phyloP scores from a whole-genome alignment of 805 yeast genomes.

The Wickerhamomyces chambardii region DNA sequence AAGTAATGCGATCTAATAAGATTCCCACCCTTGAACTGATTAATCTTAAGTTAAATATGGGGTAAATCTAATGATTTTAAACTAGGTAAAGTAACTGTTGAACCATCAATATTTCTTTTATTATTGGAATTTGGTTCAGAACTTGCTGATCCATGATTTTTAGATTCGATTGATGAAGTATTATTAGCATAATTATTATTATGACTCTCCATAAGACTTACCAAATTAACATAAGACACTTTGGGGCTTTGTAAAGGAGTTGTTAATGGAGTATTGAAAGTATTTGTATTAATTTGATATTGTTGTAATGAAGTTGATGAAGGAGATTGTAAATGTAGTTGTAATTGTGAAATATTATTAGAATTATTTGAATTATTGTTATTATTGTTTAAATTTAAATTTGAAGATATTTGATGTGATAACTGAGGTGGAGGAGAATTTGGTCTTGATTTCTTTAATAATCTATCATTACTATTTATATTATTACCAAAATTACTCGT shows the following conservation, averaged over 20 bases:
- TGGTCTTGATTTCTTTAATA: slow-evolving; percentile 34
- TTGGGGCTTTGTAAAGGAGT: slow-evolving; percentile 43
- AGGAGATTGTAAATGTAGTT: too few relatives aligned
- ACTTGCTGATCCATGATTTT: too few relatives aligned
- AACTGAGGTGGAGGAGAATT: slow-evolving; percentile 29
- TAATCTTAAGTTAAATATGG: background rate
- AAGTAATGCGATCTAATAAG: too few relatives aligned
- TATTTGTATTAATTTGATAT: slow-evolving; percentile 27
- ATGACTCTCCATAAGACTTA: too few relatives aligned
- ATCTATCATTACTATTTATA: slow-evolving; percentile 22
- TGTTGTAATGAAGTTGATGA: background rate
- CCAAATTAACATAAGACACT: slow-evolving; percentile 8
- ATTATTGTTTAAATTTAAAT: too few relatives aligned
- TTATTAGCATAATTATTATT: too few relatives aligned
- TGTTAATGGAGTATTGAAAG: slow-evolving; percentile 33
- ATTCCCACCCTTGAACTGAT: too few relatives aligned
- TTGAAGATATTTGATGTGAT: slow-evolving; percentile 1
- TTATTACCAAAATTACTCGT: slow-evolving; percentile 18
- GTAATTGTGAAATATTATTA: too few relatives aligned
- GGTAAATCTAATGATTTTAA: slow-evolving; percentile 18
- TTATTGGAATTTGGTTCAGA: slow-evolving; percentile 1
- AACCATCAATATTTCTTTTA: slow-evolving; percentile 1
- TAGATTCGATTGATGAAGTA: background rate
- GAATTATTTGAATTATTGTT: too few relatives aligned
- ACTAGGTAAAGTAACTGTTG: slow-evolving; percentile 14